A percentile compares a stretch with the other conserved stretches of the same genome.
phyloP scores from a whole-genome alignment of 192 early-diverging fungal species.

The Coemansia sp. region DNA sequence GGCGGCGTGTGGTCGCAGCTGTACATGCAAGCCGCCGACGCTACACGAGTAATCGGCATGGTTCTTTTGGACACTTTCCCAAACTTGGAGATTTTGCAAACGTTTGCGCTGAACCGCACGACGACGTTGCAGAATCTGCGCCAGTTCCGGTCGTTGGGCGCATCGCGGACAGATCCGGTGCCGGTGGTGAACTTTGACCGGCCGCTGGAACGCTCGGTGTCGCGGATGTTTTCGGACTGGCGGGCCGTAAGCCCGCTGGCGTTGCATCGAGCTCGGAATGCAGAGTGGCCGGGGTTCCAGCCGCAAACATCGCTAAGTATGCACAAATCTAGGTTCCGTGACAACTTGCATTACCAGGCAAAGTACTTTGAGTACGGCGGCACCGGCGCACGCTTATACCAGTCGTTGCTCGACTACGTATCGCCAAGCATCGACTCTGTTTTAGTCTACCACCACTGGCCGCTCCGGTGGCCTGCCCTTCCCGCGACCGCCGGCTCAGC shows the following conservation, averaged over 20 bases:
- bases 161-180: neutral
- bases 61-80: conserved; percentile 53
- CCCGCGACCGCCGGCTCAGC: conserved; percentile 25
- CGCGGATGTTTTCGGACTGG: conserved; percentile 34
- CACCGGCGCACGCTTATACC: conserved; percentile 47
- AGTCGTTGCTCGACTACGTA: conserved; percentile 33
- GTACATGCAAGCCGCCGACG: conserved; percentile 52
- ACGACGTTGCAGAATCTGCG: conserved; percentile 51
- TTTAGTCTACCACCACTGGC: conserved; percentile 53
- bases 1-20: conserved; percentile 58
- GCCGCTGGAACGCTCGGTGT: conserved; percentile 21
- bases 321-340: conserved; percentile 50
- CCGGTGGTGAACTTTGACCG: conserved; percentile 35
- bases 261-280: conserved; percentile 46
- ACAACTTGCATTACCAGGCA: conserved; percentile 56
- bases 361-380: conserved; percentile 57
- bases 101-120: conserved; percentile 53
- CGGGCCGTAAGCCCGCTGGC: conserved; percentile 52
- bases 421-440: conserved; percentile 36
- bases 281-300: conserved; percentile 45
- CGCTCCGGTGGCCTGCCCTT: conserved; percentile 54
- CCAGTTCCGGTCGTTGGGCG: conserved; percentile 30
- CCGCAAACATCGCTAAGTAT: conserved; percentile 32
- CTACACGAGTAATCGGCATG: conserved; percentile 44
- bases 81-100: conserved; percentile 53